Evolutionary conservation across 2,329 filamentous ascomycete species (phyloP), one percentile per base, ranked within the genome.

Genomic region (Colletotrichum shisoi): DNA sequence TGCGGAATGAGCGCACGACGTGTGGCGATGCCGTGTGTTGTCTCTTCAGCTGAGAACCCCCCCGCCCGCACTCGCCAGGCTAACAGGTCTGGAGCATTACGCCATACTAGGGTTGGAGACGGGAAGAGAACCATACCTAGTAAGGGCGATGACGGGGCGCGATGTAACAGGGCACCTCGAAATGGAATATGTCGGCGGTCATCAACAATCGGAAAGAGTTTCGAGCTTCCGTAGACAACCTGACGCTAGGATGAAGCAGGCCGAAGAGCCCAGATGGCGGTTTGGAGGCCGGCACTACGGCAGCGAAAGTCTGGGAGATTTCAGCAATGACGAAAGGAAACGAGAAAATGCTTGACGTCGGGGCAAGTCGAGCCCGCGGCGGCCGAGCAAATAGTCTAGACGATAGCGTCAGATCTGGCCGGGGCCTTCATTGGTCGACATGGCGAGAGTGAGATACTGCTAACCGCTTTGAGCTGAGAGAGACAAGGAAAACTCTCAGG

Each of bases 371-470:
- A 19, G 40, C 13, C 37, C 39, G 54, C 24, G 21, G 53, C 59
- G 44, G 61, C 44, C 19, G 24, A 60, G 65, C 27, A 64, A 49
- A 64, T 64, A 67, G 61, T 60, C 49, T 56, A 8, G 44, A 46
- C 17, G 56, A 64, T 65, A 45, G 62, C 44, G 53, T 45, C 51
- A 39, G 42, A 9, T 44, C 37, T 56, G 52, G 27, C 12, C 46
- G 27, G 11, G 17, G 54, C 54, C 49, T 17, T 56, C 65, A 64
- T 60, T 65, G 65, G 65, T 17, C 17, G 24, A 37, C 24, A 24
- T 9, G 2, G 7, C 17, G 2, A 40, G 19, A 49, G 44, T 59
- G 39, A 56, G 49, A 64, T 27, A 56, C 24, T 24, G 27, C 65
- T 65, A 67, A 54, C 65, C 56, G 21, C 11, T 54, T 64, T 24